These are phyloP conservation scores for Paramyrothecium roridum DNA, from an alignment of 2,329 filamentous ascomycete species.

Conservation along the genomic window DNA sequence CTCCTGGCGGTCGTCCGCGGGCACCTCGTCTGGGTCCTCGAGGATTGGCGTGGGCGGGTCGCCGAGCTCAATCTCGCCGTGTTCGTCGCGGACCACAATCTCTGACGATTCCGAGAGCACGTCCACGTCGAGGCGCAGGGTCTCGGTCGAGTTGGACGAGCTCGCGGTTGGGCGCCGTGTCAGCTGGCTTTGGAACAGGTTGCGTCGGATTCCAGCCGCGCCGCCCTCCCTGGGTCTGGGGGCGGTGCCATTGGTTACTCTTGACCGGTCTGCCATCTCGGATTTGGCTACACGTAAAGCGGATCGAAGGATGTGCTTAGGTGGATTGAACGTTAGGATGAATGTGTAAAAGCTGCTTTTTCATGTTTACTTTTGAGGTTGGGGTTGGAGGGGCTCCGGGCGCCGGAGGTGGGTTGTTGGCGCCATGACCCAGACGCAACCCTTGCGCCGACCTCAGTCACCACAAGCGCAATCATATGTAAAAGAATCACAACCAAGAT, in stretches of 20 bases:
- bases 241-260: slow-evolving; percentile 14
- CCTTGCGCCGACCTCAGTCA: too few relatives aligned
- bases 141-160: slow-evolving; percentile 37
- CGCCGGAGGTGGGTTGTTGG: not conserved
- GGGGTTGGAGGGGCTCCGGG: not conserved
- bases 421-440: not conserved
- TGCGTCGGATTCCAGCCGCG: slow-evolving; percentile 27
- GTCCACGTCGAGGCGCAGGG: slow-evolving; percentile 45
- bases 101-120: slow-evolving; percentile 44
- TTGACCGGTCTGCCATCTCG: slow-evolving; percentile 19
- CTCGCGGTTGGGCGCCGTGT: slow-evolving; percentile 52
- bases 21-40: slow-evolving; percentile 53
- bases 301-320: too few relatives aligned
- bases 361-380: not conserved
- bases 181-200: slow-evolving; percentile 59
- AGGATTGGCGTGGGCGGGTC: slow-evolving; percentile 51
- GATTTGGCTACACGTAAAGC: too few relatives aligned
- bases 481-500: too few relatives aligned
- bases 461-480: too few relatives aligned
- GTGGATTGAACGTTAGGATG: too few relatives aligned
- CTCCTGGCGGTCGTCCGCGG: slow-evolving; percentile 55
- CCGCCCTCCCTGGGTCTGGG: slow-evolving; percentile 11
- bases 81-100: slow-evolving; percentile 60
- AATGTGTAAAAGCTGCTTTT: too few relatives aligned
- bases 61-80: slow-evolving; percentile 60